Evolutionary conservation across 176 grass and related monocot species (phyloP), one percentile per base, ranked within the genome.

Genomic region (Poa pratensis): DNA sequence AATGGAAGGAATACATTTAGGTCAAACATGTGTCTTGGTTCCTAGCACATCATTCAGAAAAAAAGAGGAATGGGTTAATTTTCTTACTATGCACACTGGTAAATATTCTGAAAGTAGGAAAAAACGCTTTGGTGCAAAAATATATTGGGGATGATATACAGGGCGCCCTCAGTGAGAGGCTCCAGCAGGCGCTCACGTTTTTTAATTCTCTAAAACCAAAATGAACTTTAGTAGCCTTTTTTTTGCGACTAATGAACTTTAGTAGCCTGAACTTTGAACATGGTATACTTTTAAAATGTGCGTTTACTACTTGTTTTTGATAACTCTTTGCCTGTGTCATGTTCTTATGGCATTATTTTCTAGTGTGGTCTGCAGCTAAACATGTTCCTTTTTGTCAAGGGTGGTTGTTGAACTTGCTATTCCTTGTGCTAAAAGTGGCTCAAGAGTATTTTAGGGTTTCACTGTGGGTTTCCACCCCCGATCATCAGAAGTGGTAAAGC

Each of bases 381-480:
- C 43, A 22, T 75, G 53, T 37, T 55, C 26, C 15, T 37, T 90
- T 88, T 71, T 59, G 43, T 63, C 80, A 95, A 97, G 96, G 46
- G 88, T 87, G 77, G 5, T 69, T 83, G 78, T 90, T 89, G 91
- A 95, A 80, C 91, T 98, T 75, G 91, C 96, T 74, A 92, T 98
- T 45, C 86, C 49, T 79, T 98, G 96, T 65, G 24, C 83, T 77
- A 92, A 94, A 88, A 90, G 53, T 81, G 93, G 96, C 42, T 85
- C 91, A 37, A 89, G 86, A 66, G 86, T 95, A 73, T 95, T 95
- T 77, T 85, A 92, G 81, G 96, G 96, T 85, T 98, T 98, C 70
- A 95, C 88, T 49, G 49, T 98, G 55, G 96, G 96, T 39, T 98
- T 98, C 69, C 82, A 98, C 77, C 96, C 96, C 39, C 80, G 91